Base-by-base conservation (phyloP, 805 yeast species). In the Jamesozyma rosinii region DNA sequence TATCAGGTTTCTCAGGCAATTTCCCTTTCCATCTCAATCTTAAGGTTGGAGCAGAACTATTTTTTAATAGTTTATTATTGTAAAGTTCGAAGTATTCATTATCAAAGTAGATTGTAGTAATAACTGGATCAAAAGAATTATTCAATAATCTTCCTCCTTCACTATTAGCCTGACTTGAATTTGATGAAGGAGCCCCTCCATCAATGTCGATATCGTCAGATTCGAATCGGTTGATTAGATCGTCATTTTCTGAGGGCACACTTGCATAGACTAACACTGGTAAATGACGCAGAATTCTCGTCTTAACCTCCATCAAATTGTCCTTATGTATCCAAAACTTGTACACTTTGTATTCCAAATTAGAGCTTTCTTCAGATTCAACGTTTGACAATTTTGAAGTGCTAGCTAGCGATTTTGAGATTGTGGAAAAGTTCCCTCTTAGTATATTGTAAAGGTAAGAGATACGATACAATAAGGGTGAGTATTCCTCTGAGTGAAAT, bases 281-380 rank as follows among this genome's bases (percentile, higher is more conserved):
- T 51, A 90, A 75, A 56, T 87, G 95, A 62, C 97, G 82, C 59
- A 90, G 75, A 51, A 90, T 85, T 46, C 88, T 79, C n/a, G 97
- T 87, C 68, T 90, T 90, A 44, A 89, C 95, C 67, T 90, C 97
- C 96, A 90, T 89, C 60, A 92, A 62, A 61, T 87, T 84, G 54
- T 92, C 98, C n/a, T 90, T 89, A 62, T 90, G 97, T 36, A 92
- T 75, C 98, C 98, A 90, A 64, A 90, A 90, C 66, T 85, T 87
- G 65, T 81, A 79, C 14, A 86, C 80, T 70, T 81, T 69, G 54
- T 79, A 59, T 40, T 64, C 66, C 30, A 56, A 49, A 31, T 61
- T 61, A 8, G 48, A 45, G n/a, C 41, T 45, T 38, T 57, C 57
- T 34, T 34, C 26, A 18, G 37, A 34, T 15, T 50, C 51, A 15